Evolutionary conservation across 2,329 filamentous ascomycete species (phyloP), one percentile per base, ranked within the genome.

Genomic region (Phyllosticta citribraziliensis): DNA sequence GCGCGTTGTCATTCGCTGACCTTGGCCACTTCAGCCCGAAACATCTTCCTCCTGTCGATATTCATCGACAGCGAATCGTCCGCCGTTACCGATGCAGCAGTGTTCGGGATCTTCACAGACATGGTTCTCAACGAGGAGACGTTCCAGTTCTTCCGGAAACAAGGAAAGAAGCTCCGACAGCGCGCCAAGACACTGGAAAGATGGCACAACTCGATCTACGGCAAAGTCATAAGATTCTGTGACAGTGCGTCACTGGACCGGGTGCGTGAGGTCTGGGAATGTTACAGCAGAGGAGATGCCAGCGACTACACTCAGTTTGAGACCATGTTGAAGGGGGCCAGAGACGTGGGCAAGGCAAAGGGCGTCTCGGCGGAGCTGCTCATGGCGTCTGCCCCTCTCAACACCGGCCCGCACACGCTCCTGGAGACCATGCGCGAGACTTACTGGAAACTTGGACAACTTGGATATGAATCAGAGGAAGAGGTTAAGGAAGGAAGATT

Each of bases 71-170:
- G 73, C 27, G 62, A 68, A 6, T 62, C 0, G 64, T 64, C 22
- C 51, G 80, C 3, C 85, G 82, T 82, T 76, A 81, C 61, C 40
- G 6, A n/a, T 14, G 17, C 17, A 8, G 14, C n/a, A 4, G 2
- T n/a, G n/a, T 47, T n/a, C 17, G n/a, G 6, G 17, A 70, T 82
- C 40, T 86, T 82, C 70, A 84, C 84, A 67, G 75, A 84, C 64
- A 66, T 81, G 3, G 76, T 75, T 47, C 63, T 86, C 5, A 74
- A 77, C 55, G 63, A 47, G 72, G 0, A 53, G 68, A 2, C 72
- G 77, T 2, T 65, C 25, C 67, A 0, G 35, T 22, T 76, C 2
- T 68, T 85, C 2, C 60, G 68, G 1, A 22, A 61, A 1, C 82
- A 84, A 60, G 71, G 76, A 0, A 67, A 72, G 20, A 79, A 79